These are phyloP conservation scores for Phytophthora hybrid DNA, from an alignment of 352 stramenopile genomes.

Conservation along the genomic window DNA sequence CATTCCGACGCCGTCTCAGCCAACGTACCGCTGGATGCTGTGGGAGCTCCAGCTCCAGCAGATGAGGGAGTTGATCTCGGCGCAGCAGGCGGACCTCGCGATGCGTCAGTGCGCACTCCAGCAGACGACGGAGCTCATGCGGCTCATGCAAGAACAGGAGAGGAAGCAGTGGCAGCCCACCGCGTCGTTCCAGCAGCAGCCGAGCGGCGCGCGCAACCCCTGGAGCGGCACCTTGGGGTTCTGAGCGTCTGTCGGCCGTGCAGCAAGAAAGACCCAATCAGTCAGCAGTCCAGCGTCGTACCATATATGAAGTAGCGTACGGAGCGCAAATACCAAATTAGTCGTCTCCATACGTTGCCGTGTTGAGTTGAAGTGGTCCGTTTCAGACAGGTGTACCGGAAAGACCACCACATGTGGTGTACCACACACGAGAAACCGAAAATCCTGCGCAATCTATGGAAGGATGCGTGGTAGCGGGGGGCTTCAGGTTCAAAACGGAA, in stretches of 20 bases:
- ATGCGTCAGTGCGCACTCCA: conserved; percentile 27
- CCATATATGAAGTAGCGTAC: conserved; percentile 19
- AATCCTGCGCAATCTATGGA: conserved; percentile 28
- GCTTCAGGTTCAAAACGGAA: conserved; percentile 29
- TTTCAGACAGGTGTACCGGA: not conserved
- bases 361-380: conserved; percentile 13
- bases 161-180: conserved; percentile 9
- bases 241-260: not conserved
- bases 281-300: not conserved
- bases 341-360: too few species aligned
- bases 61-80: conserved; percentile 24
- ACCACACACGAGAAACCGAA: conserved; percentile 9
- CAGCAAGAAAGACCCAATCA: not conserved
- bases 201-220: not conserved
- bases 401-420: conserved; percentile 16
- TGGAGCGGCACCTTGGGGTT: conserved; percentile 12
- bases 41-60: conserved; percentile 33
- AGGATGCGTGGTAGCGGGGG: conserved; percentile 27
- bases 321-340: not conserved
- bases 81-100: conserved; percentile 29
- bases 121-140: conserved; percentile 31
- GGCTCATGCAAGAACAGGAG: conserved; percentile 25
- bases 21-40: conserved; percentile 27
- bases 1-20: conserved; percentile 8
- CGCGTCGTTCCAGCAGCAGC: conserved; percentile 2